These are phyloP conservation scores for Pichia scutulata DNA, from an alignment of 805 yeast genomes.

Conservation along the genomic window DNA sequence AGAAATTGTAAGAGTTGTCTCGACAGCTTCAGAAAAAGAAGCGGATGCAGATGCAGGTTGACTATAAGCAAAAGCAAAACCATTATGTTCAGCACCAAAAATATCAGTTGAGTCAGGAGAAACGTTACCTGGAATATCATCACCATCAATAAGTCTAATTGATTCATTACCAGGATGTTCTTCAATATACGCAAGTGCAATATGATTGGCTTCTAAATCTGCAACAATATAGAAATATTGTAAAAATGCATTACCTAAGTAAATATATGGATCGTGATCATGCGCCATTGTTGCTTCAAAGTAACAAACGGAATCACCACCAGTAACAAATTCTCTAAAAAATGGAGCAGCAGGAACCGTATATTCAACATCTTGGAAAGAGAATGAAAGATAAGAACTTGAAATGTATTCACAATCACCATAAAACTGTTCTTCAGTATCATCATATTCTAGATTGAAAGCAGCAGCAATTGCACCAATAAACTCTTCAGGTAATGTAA, in stretches of 20 bases:
- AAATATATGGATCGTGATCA: constrained; percentile 22
- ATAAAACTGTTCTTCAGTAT: constrained; percentile 33
- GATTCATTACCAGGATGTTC: constrained; percentile 25
- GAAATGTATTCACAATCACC: constrained; percentile 31
- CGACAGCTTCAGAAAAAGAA: neutral
- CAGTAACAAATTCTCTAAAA: constrained; percentile 1
- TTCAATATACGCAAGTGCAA: constrained; percentile 40
- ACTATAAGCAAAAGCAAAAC: neutral
- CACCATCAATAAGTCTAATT: constrained; percentile 33
- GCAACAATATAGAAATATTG: constrained; percentile 41
- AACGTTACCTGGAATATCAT: neutral
- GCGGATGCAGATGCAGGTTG: neutral
- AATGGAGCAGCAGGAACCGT: constrained; percentile 33
- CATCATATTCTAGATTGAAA: constrained; percentile 34
- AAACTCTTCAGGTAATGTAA: constrained; percentile 31
- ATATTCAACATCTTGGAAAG: constrained; percentile 46
- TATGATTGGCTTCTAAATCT: constrained; percentile 36
- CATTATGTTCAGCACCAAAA: neutral
- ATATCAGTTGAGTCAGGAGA: neutral
- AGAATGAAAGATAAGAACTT: constrained; percentile 28
- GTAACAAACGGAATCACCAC: constrained; percentile 27
- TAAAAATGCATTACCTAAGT: constrained; percentile 41
- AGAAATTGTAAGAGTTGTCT: neutral
- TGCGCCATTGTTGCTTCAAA: constrained; percentile 25
- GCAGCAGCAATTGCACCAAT: constrained; percentile 19